A percentile compares a stretch with the other conserved stretches of the same genome.
These are phyloP conservation scores for Spergularia bocconei DNA, from an alignment of 148 eudicot genomes.

Conservation along the genomic window DNA sequence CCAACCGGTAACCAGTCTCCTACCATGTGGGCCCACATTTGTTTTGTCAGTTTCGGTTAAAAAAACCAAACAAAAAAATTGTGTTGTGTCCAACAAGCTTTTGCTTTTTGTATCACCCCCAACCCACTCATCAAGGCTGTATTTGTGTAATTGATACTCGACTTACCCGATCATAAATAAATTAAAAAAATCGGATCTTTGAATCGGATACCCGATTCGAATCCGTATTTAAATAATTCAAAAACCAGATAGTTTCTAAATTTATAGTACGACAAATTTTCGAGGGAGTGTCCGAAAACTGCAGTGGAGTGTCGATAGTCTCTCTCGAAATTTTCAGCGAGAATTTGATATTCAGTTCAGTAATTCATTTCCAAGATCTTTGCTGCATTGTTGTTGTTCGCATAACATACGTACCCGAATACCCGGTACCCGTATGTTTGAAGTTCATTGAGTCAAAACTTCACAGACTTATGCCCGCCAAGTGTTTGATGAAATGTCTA, in stretches of 20 bases:
- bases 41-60: not conserved
- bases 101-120: not conserved
- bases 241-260: too few species aligned
- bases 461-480: slow-evolving; percentile 9
- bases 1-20: not conserved
- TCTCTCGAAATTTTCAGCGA: too few species aligned
- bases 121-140: too few species aligned
- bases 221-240: too few species aligned
- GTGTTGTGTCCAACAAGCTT: slow-evolving; percentile 9
- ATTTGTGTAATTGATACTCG: too few species aligned
- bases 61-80: not conserved
- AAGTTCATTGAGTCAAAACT: not conserved
- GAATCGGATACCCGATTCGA: too few species aligned
- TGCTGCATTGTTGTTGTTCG: not conserved
- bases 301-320: too few species aligned
- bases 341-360: too few species aligned
- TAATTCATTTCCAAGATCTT: not conserved
- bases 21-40: not conserved
- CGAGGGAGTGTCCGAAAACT: too few species aligned
- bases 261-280: too few species aligned
- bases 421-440: not conserved
- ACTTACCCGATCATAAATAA: too few species aligned
- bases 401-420: not conserved
- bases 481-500: slow-evolving; percentile 30
- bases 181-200: too few species aligned